Base-by-base conservation (phyloP, 1,284 basidiomycete species). In the Neonothopanus nambi region DNA sequence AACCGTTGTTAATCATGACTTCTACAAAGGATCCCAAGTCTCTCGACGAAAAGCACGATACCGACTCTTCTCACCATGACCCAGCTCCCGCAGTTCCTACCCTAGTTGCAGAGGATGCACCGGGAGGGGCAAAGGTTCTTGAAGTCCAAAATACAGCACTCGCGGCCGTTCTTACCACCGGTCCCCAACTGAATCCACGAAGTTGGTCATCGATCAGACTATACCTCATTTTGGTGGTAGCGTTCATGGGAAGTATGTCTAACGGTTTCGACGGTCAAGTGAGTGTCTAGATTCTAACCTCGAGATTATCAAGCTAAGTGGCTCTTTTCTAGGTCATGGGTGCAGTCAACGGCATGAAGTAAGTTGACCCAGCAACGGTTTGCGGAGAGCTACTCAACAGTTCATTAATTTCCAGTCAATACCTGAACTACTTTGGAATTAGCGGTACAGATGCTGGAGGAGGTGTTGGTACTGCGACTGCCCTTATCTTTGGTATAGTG, bases 221-320 rank as follows among this genome's bases (percentile, higher is more conserved):
- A 5, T 77, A 70, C 53, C 55, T 63, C 5, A 71, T 75, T 28
- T 57, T 76, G 28, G 59, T 74, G 18, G 72, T 75, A 2, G 68
- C 74, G 5, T 76, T 72, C 55, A 74, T 75, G 72, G 71, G 72
- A 9, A 74, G 72, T 57, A 57, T 74, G 56, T 71, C 75, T 1
- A 76, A 76, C 57, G 74, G 74, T 40, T 76, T 76, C 43, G 73
- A 77, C 53, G 74, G 74, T 24, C 71, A 52, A 70, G 73, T 74
- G 52, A 53, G 67, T 28, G 18, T 26, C 37, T 28, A 23, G 41
- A 12, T 18, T 24, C 37, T 44, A n/a, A n/a, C n/a, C n/a, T 46
- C 37, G 20, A 38, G 28, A 36, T 47, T 51, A 45, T 52, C 26
- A 33, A 33, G 13, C 30, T 33, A 13, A 33, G 8, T 2, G 30